A percentile compares a stretch with the other conserved stretches of the same genome.
phyloP scores from a whole-genome alignment of 495 filamentous ascomycete genomes.

The Xylaria nigripes region DNA sequence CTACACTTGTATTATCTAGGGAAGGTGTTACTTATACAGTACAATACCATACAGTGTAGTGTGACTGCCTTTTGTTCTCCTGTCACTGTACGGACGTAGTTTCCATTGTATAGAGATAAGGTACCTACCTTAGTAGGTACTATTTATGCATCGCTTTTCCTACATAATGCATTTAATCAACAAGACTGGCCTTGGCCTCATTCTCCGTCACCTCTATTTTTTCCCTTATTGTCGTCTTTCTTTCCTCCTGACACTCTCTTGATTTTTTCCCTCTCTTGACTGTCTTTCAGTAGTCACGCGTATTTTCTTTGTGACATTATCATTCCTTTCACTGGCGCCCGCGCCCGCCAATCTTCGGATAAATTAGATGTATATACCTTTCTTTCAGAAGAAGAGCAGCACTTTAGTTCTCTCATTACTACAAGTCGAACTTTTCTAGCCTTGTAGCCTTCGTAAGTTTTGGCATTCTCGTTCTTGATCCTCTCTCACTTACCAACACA shows the following conservation, averaged over 20 bases:
- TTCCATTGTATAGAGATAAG: no score
- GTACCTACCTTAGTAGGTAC: no score
- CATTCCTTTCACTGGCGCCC: neutral
- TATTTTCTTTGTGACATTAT: constrained; percentile 1
- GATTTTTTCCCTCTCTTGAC: neutral
- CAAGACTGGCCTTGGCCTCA: constrained; percentile 7
- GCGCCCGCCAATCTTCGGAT: neutral
- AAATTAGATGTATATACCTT: neutral
- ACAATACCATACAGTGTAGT: no score
- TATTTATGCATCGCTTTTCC: neutral
- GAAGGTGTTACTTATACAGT: no score
- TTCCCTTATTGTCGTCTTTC: neutral
- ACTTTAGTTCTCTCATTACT: neutral
- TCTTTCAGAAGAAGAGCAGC: neutral
- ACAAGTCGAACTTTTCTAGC: neutral
- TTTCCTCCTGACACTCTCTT: neutral
- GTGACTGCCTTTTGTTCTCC: no score
- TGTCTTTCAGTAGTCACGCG: neutral
- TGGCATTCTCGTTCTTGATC: neutral
- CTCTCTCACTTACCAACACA: neutral
- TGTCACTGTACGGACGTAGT: no score
- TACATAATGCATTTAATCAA: neutral
- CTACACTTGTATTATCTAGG: no score
- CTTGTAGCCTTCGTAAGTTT: neutral
- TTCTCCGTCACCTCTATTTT: neutral